Percentiles rank a stretch among this genome's conserved stretches.
Evolutionary conservation across 1,284 basidiomycete genomes (phyloP).

Genomic region (Somion occarium): DNA sequence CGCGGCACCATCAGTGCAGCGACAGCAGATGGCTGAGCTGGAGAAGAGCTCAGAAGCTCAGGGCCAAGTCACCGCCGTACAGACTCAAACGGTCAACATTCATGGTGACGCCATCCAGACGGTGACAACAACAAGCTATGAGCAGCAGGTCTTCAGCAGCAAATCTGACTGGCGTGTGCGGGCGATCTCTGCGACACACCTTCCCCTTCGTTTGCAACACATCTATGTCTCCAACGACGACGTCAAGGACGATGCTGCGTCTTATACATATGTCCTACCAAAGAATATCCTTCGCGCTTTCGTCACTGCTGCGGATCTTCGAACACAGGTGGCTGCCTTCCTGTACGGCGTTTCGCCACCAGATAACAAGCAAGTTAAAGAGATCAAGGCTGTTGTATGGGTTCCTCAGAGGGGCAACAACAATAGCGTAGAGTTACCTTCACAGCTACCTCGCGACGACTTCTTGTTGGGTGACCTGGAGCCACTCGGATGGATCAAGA

Average conservation of each 20-base stretch:
- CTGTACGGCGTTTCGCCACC: constrained; percentile 91
- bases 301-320: constrained; percentile 89
- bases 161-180: constrained; percentile 99
- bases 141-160: constrained; percentile 95
- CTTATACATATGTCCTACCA: constrained; percentile 93
- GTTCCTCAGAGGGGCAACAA: constrained; percentile 96
- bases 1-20: constrained; percentile 86
- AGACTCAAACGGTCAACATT: constrained; percentile 97
- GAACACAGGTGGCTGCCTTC: constrained; percentile 94
- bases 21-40: constrained; percentile 99
- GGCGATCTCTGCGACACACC: constrained; percentile 93
- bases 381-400: constrained; percentile 96
- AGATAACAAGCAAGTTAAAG: constrained; percentile 98
- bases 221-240: constrained; percentile 99
- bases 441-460: constrained; percentile 86
- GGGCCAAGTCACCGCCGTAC: constrained; percentile 92
- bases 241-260: constrained; percentile 94
- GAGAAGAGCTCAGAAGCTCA: constrained; percentile 96
- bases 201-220: constrained; percentile 94
- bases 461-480: constrained; percentile 93
- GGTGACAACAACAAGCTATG: constrained; percentile 97
- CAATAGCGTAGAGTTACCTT: constrained; percentile 86
- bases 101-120: constrained; percentile 97
- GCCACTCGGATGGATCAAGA: constrained; percentile 98
- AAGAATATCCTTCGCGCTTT: constrained; percentile 98